These are phyloP conservation scores for Cucurbita argyrosperma DNA, from an alignment of 306 rosid genomes.

Conservation along the genomic window DNA sequence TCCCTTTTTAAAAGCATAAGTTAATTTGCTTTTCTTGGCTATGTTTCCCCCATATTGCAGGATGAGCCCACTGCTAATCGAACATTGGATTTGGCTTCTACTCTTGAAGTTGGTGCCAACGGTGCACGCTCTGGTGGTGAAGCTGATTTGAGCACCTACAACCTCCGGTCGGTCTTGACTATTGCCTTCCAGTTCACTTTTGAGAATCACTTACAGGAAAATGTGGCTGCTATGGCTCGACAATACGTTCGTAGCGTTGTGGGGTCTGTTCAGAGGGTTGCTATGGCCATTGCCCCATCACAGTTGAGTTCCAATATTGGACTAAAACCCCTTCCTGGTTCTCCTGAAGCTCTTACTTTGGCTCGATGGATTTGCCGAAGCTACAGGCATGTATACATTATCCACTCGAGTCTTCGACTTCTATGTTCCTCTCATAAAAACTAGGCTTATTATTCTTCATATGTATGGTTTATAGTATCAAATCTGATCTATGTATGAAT, in stretches of 20 bases:
- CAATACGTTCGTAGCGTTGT: conserved; percentile 89
- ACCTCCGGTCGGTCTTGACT: conserved; percentile 76
- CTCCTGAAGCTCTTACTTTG: conserved; percentile 87
- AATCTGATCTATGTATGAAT: not conserved
- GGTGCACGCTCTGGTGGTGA: conserved; percentile 44
- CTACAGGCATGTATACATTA: conserved; percentile 34
- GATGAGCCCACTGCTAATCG: conserved; percentile 47
- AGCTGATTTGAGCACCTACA: conserved; percentile 39
- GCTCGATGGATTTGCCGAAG: conserved; percentile 76
- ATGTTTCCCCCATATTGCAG: conserved; percentile 23
- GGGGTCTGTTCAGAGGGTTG: conserved; percentile 91
- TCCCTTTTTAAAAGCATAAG: not conserved
- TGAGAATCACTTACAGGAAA: conserved; percentile 74
- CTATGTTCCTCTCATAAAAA: not conserved
- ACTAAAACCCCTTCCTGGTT: conserved; percentile 69
- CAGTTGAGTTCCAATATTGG: conserved; percentile 41
- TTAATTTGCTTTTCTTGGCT: not conserved
- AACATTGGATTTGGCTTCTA: conserved; percentile 85
- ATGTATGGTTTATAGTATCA: not conserved
- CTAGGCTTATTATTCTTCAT: not conserved
- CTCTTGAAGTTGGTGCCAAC: conserved; percentile 70
- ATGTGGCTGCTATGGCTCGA: conserved; percentile 97
- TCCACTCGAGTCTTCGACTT: not conserved
- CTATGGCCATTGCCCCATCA: conserved; percentile 96
- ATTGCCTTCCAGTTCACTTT: conserved; percentile 90